Evolutionary conservation across 192 early-diverging fungal species (phyloP), one percentile per base, ranked within the genome.

Genomic region (Spizellomyces punctatus): DNA sequence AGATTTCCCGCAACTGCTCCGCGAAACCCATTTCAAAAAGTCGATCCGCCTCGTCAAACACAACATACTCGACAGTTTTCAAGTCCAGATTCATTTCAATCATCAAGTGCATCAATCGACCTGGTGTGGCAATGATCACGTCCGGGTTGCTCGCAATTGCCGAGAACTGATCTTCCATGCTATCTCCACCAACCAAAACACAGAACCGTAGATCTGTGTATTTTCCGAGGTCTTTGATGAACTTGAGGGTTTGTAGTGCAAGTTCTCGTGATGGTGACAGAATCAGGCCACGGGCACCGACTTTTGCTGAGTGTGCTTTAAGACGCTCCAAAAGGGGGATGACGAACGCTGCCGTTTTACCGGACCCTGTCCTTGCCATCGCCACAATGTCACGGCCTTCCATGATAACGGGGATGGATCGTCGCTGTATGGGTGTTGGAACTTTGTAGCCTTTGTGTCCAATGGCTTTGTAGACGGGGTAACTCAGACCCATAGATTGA

Each of bases 31-130:
- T 89, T 78, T 98, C 96, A 78, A 98, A 98, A 60, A 98, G 83
- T 12, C 97, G 88, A 86, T 99, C 96, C n/a, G 96, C 96, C 76
- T 99, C 97, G 77, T 99, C 95, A 86, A 98, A 98, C 0, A 98
- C 96, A 79, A 99, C 88, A 78, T 95, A 95, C 78, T 98, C 93
- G 41, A 98, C 90, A 6, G 90, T 93, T 64, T 86, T 88, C 60
- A 99, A 72, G 66, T 95, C 93, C 57, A 96, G 75, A 42, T 91
- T 87, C 92, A 95, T 98, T 79, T 99, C 96, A 9, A 99, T 82
- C 46, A 81, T 79, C 66, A 84, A 70, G 58, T 84, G 79, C 77
- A 81, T 79, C 43, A 84, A 64, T 63, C 82, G 77, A 21, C 82
- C 82, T 6, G 82, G 82, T 7, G 82, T 84, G 8, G 82, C 82